Percentiles rank a stretch among this genome's conserved stretches.
Evolutionary conservation across 179 eudicot species (phyloP).

Genomic region (Carnegiea gigantea): DNA sequence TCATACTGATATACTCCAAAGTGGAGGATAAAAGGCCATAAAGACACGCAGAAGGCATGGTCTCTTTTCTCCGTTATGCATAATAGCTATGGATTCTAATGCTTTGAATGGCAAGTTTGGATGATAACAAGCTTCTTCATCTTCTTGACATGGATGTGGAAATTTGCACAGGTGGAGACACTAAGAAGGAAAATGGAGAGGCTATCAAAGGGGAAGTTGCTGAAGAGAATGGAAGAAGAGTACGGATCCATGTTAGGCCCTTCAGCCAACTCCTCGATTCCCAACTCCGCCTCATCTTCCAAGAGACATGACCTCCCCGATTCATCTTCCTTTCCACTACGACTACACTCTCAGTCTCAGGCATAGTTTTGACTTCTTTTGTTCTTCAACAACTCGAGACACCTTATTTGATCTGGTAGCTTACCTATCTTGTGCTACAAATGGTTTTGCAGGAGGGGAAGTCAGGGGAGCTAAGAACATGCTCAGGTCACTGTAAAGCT

Average conservation of each 20-base stretch:
- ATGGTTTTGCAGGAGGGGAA: conserved; percentile 45
- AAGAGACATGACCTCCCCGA: conserved; percentile 52
- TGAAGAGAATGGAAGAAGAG: conserved; percentile 72
- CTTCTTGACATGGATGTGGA: background rate
- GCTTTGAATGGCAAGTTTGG: background rate
- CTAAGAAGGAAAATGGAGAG: conserved; percentile 77
- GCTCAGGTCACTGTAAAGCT: conserved; percentile 75
- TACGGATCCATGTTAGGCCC: conserved; percentile 51
- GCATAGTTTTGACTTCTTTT: conserved; percentile 27
- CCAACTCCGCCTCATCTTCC: conserved; percentile 66
- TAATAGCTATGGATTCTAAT: background rate
- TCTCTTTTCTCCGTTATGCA: background rate
- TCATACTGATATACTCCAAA: no score
- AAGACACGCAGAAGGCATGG: background rate
- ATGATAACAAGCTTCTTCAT: background rate
- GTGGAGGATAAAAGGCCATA: no score
- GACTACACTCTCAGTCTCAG: conserved; percentile 52
- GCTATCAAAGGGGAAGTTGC: conserved; percentile 64
- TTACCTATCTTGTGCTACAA: background rate
- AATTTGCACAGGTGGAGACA: conserved; percentile 50
- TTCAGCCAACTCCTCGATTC: conserved; percentile 50
- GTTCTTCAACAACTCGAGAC: background rate
- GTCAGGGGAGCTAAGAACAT: conserved; percentile 39
- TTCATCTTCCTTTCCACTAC: conserved; percentile 33
- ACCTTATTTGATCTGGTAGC: background rate